Percentiles rank a stretch among this genome's conserved stretches.
phyloP scores from a whole-genome alignment of 305 asterid genomes.

The Fraxinus nigra region DNA sequence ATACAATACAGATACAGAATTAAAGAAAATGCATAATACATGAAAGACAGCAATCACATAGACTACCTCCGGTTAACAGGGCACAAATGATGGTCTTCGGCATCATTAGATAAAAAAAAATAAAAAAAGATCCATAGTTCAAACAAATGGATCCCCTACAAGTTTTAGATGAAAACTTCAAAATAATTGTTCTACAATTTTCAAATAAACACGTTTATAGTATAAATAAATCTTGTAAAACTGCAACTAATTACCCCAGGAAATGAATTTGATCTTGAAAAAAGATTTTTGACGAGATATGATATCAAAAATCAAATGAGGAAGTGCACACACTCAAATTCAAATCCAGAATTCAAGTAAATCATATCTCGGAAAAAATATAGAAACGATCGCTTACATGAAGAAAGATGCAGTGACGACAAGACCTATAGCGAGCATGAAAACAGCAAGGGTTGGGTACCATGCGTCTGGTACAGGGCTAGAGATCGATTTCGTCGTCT shows the following conservation, averaged over 20 bases:
- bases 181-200: neutral
- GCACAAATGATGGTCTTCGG: neutral
- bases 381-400: conserved; percentile 48
- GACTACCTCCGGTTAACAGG: neutral
- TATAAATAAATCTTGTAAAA: neutral
- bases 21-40: neutral
- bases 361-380: neutral
- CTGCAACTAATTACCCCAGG: conserved; percentile 13
- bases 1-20: neutral
- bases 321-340: neutral
- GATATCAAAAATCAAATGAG: neutral
- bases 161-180: neutral
- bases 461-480: conserved; percentile 85
- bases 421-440: conserved; percentile 85
- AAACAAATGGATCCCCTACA: neutral
- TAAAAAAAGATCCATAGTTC: neutral
- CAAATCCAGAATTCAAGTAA: neutral
- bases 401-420: conserved; percentile 74
- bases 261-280: neutral
- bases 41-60: neutral
- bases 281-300: neutral
- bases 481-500: conserved; percentile 71
- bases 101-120: neutral
- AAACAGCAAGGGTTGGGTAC: conserved; percentile 76
- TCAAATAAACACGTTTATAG: neutral